Base-by-base conservation (phyloP, 371 early-diverging fungal species). In the Parasitella parasitica region DNA sequence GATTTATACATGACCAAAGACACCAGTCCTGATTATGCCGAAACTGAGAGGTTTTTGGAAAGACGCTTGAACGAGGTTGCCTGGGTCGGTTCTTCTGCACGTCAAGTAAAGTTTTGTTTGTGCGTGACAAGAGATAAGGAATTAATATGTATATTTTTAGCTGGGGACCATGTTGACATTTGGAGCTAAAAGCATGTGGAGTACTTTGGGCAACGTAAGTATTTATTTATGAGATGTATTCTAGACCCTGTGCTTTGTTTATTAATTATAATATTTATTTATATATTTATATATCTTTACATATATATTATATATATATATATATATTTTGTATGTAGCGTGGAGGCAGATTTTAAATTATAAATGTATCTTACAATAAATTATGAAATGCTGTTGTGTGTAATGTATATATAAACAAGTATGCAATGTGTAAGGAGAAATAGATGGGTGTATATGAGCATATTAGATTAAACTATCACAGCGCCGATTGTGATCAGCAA, bases 1-100 rank as follows among this genome's bases (percentile, higher is more conserved):
- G 96, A 96, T 70, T 65, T 96, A 38, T 96, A 87, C 73, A 93
- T 96, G 95, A 90, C 91, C 8, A 89, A 90, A 63, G 96, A 96
- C 68, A 66, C 74, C 34, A 92, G 94, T 4, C 85, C 88, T 16
- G 81, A 87, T 54, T 88, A 77, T 69, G 71, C 67, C 20, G 90
- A 86, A 27, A 94, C 96, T 0, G 87, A 80, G 59, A 75, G 75
- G 43, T 94, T 96, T 60, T 77, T 96, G 64, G 85, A 91, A 46
- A 76, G 89, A 46, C 87, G 93, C 55, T 69, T 96, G n/a, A 76
- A 81, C 53, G 86, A 92, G 51, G 88, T 86, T 27, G 86, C 82
- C 1, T 75, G 73, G 22, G 46, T 91, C n/a, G 92, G 87, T 8
- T 68, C 77, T 20, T 80, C 83, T 12, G 69, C 82, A 15, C 54